A percentile compares a stretch with the other conserved stretches of the same genome.
Conservation (phyloP, 345 rosid genomes). For the Pugionium dolabratum region DNA sequence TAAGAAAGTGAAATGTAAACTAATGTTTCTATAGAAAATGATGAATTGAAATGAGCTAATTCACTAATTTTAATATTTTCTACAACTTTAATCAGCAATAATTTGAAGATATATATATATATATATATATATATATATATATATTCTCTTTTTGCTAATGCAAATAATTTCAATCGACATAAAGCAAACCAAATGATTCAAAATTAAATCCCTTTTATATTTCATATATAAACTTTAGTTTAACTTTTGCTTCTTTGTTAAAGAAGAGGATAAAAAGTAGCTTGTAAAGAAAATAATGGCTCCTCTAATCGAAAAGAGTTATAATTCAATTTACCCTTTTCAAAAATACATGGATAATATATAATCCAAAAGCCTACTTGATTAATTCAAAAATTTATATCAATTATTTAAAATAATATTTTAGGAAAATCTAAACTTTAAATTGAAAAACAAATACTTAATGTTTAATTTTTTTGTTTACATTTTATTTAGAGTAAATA, state of each 20-base stretch:
- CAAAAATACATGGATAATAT: no score
- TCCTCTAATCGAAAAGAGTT: slow-evolving; percentile 8
- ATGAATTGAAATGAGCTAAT: no score
- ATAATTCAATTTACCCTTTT: neutral
- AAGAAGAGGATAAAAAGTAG: slow-evolving; percentile 19
- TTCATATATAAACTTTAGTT: slow-evolving; percentile 13
- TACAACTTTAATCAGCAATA: no score
- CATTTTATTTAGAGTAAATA: no score
- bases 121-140: neutral
- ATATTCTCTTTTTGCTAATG: neutral
- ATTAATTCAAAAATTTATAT: neutral
- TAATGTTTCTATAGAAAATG: neutral
- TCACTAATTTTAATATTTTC: no score
- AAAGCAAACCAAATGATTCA: neutral
- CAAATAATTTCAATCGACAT: neutral
- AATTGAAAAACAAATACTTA: no score
- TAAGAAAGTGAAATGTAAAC: slow-evolving; percentile 22
- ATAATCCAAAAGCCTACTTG: neutral
- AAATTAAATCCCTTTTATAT: neutral
- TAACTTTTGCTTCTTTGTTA: slow-evolving; percentile 19
- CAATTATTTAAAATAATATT: no score
- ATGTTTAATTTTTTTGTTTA: no score
- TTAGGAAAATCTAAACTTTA: no score
- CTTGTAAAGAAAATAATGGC: slow-evolving; percentile 35
- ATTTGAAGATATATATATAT: neutral